These are phyloP conservation scores for Monilinia vaccinii-corymbosi DNA, from an alignment of 2,329 filamentous ascomycete species.

Conservation along the genomic window DNA sequence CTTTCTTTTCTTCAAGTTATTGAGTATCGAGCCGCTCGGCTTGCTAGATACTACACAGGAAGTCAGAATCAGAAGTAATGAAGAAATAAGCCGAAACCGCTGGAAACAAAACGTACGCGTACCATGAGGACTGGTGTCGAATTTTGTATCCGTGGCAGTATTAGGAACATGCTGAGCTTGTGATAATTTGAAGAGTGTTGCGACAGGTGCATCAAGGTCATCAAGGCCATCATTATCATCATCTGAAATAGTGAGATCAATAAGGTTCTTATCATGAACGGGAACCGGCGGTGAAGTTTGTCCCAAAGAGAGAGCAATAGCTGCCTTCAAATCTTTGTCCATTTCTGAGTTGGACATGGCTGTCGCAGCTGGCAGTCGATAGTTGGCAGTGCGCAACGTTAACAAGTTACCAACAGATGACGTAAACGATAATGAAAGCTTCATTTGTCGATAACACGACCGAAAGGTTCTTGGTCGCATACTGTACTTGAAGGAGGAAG, in stretches of 20 bases:
- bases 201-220: slow-evolving; percentile 26
- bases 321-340: slow-evolving; percentile 48
- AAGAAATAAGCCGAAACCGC: no score
- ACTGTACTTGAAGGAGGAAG: background rate
- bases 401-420: background rate
- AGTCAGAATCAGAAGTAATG: background rate
- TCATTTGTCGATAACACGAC: background rate
- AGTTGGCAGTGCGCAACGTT: no score
- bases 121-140: background rate
- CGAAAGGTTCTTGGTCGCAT: background rate
- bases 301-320: slow-evolving; percentile 49
- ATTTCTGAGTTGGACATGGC: slow-evolving; percentile 26
- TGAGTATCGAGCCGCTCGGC: background rate
- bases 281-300: slow-evolving; percentile 2
- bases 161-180: background rate
- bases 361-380: background rate
- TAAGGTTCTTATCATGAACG: slow-evolving; percentile 12
- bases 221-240: slow-evolving; percentile 17
- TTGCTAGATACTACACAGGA: background rate
- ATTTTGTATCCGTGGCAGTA: background rate
- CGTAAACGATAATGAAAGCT: background rate
- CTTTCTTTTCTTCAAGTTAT: slow-evolving; percentile 28
- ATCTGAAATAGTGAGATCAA: slow-evolving; percentile 29
- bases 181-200: background rate
- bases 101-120: background rate